Conservation (phyloP, 768 basidiomycete species). For the Holtermannia corniformis region DNA sequence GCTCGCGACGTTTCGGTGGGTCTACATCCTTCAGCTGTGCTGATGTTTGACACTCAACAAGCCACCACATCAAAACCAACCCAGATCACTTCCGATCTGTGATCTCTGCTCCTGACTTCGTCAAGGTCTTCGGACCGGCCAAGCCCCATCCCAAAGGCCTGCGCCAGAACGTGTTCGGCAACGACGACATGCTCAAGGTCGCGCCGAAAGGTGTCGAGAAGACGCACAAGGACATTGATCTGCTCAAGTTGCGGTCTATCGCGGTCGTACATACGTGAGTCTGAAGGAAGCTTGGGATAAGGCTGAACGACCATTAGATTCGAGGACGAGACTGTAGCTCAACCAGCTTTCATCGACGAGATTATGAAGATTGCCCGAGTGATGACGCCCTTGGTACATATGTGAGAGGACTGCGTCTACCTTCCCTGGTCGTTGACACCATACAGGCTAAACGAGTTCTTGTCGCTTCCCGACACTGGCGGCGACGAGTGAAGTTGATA, state of each 20-base stretch:
- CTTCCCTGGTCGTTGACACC: constrained; percentile 47
- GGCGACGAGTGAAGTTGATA: background rate
- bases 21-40: constrained; percentile 25
- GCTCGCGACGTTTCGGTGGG: constrained; percentile 66
- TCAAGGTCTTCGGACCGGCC: constrained; percentile 64
- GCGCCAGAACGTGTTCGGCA: constrained; percentile 70
- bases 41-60: background rate
- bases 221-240: constrained; percentile 78
- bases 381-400: constrained; percentile 64
- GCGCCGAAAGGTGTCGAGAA: constrained; percentile 86
- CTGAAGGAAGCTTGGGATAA: background rate
- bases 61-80: constrained; percentile 56
- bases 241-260: constrained; percentile 73
- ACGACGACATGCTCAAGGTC: constrained; percentile 76
- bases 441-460: constrained; percentile 24
- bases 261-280: constrained; percentile 57
- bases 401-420: constrained; percentile 19
- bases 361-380: constrained; percentile 52
- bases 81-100: constrained; percentile 56
- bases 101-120: constrained; percentile 63
- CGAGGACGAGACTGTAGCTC: constrained; percentile 61
- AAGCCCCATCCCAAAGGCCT: constrained; percentile 52
- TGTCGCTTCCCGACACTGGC: constrained; percentile 9
- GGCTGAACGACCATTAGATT: constrained; percentile 48
- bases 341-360: constrained; percentile 56